Evolutionary conservation across 768 basidiomycete genomes (phyloP).

Genomic region (Tulasnella sp.): DNA sequence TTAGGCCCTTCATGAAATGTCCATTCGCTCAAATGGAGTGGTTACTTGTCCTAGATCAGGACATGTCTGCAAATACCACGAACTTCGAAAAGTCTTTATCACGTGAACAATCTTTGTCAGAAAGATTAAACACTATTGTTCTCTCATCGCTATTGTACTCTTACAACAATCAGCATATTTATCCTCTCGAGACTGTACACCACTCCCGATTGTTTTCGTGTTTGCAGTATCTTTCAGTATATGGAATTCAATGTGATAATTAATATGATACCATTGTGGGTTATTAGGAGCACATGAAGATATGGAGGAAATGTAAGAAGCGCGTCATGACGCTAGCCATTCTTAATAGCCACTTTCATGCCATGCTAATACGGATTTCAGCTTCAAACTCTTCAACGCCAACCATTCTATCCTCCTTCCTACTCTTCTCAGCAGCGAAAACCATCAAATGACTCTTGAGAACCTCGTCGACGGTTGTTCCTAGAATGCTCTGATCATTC

Average conservation of each 20-base stretch:
- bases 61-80: constrained; percentile 45
- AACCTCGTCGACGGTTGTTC: constrained; percentile 49
- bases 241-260: too few species aligned
- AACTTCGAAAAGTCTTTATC: constrained; percentile 80
- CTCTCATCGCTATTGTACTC: too few species aligned
- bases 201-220: too few species aligned
- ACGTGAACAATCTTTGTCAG: constrained; percentile 48
- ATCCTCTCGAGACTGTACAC: too few species aligned
- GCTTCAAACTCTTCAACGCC: constrained; percentile 54
- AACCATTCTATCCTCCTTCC: constrained; percentile 54
- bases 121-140: too few species aligned
- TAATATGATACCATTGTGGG: too few species aligned
- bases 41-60: constrained; percentile 78
- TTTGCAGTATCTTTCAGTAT: too few species aligned
- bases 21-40: constrained; percentile 56
- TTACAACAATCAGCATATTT: too few species aligned
- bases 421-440: constrained; percentile 74
- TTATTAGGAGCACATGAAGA: too few species aligned
- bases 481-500: constrained; percentile 48
- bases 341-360: too few species aligned
- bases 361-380: constrained; percentile 10
- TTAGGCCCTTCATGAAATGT: constrained; percentile 84
- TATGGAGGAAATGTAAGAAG: too few species aligned
- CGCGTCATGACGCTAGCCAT: too few species aligned
- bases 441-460: constrained; percentile 70